Conservation (phyloP, 1,284 basidiomycete species). For the Porodaedalea pini region DNA sequence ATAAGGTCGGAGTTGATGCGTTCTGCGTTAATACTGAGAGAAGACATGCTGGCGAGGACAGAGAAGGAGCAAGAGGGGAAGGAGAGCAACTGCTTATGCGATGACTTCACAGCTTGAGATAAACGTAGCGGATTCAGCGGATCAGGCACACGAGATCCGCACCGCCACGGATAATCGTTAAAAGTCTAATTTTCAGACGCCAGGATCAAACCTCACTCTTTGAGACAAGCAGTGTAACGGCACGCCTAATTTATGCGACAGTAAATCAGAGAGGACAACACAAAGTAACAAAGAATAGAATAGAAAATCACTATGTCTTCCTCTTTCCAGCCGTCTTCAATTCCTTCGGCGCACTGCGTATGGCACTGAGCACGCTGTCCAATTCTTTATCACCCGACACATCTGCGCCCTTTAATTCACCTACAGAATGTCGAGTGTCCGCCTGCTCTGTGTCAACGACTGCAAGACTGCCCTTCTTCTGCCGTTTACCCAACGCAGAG, state of each 20-base stretch:
- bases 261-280: neutral
- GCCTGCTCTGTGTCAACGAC: neutral
- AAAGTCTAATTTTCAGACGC: too few species aligned
- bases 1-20: slow-evolving; percentile 15
- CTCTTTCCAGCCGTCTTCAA: slow-evolving; percentile 10
- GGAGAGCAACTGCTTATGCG: too few species aligned
- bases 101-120: too few species aligned
- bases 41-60: neutral
- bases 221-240: too few species aligned
- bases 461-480: slow-evolving; percentile 13
- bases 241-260: too few species aligned
- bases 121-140: too few species aligned
- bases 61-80: neutral
- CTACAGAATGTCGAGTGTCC: neutral
- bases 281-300: neutral
- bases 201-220: too few species aligned
- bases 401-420: neutral
- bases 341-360: slow-evolving; percentile 9
- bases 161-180: too few species aligned
- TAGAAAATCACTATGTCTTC: slow-evolving; percentile 3
- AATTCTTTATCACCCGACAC: slow-evolving; percentile 9
- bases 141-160: too few species aligned
- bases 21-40: slow-evolving; percentile 12
- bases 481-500: slow-evolving; percentile 24
- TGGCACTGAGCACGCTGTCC: slow-evolving; percentile 14